These are phyloP conservation scores for Penicillium hesseltinei DNA, from an alignment of 2,329 filamentous ascomycete species.

Conservation along the genomic window DNA sequence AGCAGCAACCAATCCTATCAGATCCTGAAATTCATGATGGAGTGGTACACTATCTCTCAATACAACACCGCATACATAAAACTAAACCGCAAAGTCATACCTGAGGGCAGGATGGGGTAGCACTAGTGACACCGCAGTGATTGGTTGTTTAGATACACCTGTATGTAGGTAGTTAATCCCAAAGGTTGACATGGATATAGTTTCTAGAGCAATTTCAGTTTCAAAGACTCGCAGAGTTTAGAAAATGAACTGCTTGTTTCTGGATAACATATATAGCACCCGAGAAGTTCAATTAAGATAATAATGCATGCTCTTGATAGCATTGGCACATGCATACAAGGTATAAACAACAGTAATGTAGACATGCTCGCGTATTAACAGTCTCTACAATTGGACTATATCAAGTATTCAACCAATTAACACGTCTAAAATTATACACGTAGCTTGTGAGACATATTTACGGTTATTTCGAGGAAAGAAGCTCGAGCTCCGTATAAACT, in stretches of 20 bases:
- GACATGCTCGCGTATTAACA: not conserved
- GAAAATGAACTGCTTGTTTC: not conserved
- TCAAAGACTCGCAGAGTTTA: not conserved
- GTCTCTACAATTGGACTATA: not conserved
- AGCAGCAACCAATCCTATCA: not conserved
- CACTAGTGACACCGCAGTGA: not conserved
- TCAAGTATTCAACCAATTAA: not conserved
- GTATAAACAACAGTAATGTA: not conserved
- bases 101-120: not conserved
- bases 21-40: not conserved
- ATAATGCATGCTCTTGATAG: not conserved
- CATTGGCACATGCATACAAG: not conserved
- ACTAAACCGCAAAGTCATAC: not conserved
- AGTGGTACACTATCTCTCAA: not conserved
- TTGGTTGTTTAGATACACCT: not conserved
- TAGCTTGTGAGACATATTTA: not conserved
- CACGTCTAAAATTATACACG: not conserved
- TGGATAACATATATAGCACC: not conserved
- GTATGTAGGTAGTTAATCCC: not conserved
- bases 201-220: not conserved
- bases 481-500: not conserved
- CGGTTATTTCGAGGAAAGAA: no score
- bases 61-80: not conserved
- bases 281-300: not conserved
- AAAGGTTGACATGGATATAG: not conserved